These are phyloP conservation scores for Arbutus unedo DNA, from an alignment of 148 eudicot species.

Conservation along the genomic window DNA sequence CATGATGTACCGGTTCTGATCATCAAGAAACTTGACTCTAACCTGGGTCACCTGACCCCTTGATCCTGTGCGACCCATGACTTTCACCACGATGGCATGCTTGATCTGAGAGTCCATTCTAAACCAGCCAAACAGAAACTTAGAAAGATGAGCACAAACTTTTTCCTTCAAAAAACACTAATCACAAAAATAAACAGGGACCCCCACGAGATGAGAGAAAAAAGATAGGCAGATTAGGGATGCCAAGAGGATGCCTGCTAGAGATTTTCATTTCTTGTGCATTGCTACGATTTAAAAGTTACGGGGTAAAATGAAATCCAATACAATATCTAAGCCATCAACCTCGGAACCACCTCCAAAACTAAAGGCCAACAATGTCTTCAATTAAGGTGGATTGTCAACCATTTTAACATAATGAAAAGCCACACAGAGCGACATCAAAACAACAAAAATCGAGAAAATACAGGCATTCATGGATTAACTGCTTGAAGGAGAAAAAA, in stretches of 20 bases:
- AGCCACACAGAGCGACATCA: not conserved
- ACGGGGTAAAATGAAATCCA: not conserved
- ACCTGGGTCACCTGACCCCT: constrained; percentile 38
- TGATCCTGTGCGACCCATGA: constrained; percentile 36
- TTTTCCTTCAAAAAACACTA: not conserved
- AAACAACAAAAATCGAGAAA: not conserved
- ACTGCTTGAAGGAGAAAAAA: not conserved
- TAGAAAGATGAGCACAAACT: not conserved
- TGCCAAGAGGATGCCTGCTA: not conserved
- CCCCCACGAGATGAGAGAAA: not conserved
- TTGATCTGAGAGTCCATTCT: constrained; percentile 35
- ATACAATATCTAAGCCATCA: not conserved
- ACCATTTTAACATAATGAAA: not conserved
- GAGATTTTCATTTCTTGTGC: no score
- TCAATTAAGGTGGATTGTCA: not conserved
- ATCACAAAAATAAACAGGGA: not conserved
- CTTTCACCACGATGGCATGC: constrained; percentile 30
- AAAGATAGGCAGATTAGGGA: no score
- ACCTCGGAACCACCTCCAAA: not conserved
- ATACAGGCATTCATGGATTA: not conserved
- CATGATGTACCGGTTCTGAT: constrained; percentile 31
- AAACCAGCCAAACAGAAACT: not conserved
- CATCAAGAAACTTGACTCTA: constrained; percentile 32
- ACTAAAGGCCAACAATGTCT: not conserved
- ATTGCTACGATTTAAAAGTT: no score